A percentile compares a stretch with the other conserved stretches of the same genome.
Conservation (phyloP, 2,329 filamentous ascomycete genomes). For the Rhynchosporium graminicola region DNA sequence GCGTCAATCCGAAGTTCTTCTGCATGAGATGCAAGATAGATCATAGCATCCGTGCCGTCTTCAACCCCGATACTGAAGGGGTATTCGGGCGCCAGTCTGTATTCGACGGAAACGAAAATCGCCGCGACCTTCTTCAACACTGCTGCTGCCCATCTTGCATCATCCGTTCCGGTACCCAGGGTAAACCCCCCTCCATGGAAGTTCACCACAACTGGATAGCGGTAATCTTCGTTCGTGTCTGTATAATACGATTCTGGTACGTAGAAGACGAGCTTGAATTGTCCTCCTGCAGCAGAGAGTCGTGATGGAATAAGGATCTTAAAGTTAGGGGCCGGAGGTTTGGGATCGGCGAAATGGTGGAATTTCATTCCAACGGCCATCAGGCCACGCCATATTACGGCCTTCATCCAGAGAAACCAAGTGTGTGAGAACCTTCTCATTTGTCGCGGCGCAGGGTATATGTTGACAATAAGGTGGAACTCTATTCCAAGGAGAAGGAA, state of each 20-base stretch:
- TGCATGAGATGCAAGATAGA: slow-evolving; percentile 60
- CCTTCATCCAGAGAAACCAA: slow-evolving; percentile 38
- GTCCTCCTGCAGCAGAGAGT: slow-evolving; percentile 34
- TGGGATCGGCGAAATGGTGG: slow-evolving; percentile 39
- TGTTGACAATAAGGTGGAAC: no score
- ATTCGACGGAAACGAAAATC: slow-evolving; percentile 65
- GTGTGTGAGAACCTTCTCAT: slow-evolving; percentile 29
- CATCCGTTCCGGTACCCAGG: slow-evolving; percentile 62
- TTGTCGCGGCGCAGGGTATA: background rate
- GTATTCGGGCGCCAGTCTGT: slow-evolving; percentile 65
- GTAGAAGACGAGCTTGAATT: slow-evolving; percentile 48
- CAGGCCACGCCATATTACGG: slow-evolving; percentile 39
- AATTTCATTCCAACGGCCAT: slow-evolving; percentile 42
- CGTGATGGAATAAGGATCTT: slow-evolving; percentile 39
- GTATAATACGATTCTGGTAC: slow-evolving; percentile 44
- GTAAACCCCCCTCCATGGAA: slow-evolving; percentile 70
- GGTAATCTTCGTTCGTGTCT: slow-evolving; percentile 31
- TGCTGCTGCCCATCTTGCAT: slow-evolving; percentile 59
- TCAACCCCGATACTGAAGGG: slow-evolving; percentile 67
- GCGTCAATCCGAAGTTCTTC: slow-evolving; percentile 59
- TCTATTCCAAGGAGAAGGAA: background rate
- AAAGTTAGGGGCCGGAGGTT: slow-evolving; percentile 38
- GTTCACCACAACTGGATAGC: slow-evolving; percentile 60
- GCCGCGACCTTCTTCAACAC: slow-evolving; percentile 54
- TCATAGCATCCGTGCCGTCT: slow-evolving; percentile 63